Evolutionary conservation across 208 protist genomes (phyloP).

Genomic region (Leishmania aethiopica): DNA sequence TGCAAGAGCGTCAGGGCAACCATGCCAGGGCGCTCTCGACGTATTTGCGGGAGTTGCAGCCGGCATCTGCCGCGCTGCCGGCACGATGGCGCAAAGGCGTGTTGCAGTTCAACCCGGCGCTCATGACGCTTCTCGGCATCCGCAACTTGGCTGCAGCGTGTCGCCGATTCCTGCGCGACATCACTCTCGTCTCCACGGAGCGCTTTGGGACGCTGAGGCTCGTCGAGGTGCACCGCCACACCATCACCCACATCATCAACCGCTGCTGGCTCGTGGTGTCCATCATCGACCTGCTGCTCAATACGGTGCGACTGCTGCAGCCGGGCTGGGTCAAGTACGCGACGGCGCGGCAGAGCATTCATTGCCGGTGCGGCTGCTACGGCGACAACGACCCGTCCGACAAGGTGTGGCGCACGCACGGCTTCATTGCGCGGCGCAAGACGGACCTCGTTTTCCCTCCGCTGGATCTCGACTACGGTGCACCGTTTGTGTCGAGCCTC

Average conservation of each 20-base stretch:
- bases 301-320: slow-evolving; percentile 69
- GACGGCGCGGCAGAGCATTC: slow-evolving; percentile 61
- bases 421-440: slow-evolving; percentile 64
- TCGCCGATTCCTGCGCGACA: slow-evolving; percentile 76
- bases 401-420: slow-evolving; percentile 45
- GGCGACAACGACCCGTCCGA: slow-evolving; percentile 42
- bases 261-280: slow-evolving; percentile 74
- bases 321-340: slow-evolving; percentile 76
- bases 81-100: slow-evolving; percentile 50
- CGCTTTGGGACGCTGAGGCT: slow-evolving; percentile 50
- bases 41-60: slow-evolving; percentile 37
- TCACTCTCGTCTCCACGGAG: slow-evolving; percentile 72
- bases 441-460: slow-evolving; percentile 70
- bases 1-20: slow-evolving; percentile 14
- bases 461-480: slow-evolving; percentile 86
- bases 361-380: slow-evolving; percentile 64
- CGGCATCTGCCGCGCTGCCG: slow-evolving; percentile 55
- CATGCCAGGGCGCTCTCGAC: slow-evolving; percentile 10
- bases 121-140: slow-evolving; percentile 75
- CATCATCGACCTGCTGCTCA: slow-evolving; percentile 75
- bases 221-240: slow-evolving; percentile 61
- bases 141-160: slow-evolving; percentile 66
- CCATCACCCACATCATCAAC: slow-evolving; percentile 59
- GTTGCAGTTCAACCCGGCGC: slow-evolving; percentile 59
- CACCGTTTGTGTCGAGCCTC: slow-evolving; percentile 63